Evolutionary conservation across 148 eudicot genomes (phyloP), one percentile per base, ranked within the genome.

Genomic region (Selenicereus undatus): DNA sequence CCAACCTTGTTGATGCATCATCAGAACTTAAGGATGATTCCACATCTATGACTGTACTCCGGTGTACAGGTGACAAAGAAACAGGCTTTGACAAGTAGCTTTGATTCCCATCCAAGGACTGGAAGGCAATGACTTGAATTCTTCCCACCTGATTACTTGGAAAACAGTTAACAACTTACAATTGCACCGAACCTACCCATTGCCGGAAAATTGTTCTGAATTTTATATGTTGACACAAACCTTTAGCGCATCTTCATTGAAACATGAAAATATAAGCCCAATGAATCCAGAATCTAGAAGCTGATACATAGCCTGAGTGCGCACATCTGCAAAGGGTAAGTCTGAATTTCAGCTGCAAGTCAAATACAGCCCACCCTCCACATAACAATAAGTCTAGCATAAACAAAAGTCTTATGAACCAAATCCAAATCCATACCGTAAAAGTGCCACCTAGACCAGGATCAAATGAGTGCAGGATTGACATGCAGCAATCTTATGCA

Each of bases 271-370:
- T 88, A 97, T 97, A 88, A 97, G 91, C 35, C 99, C 99, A 78
- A 97, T 92, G 80, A 97, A 97, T 14, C 99, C 99, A 80, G 98
- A 82, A 89, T 97, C 99, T 80, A 97, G 89, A 82, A 97, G 96
- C 88, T 97, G 99, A 90, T 97, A 97, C 99, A 97, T 94, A 56
- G 96, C 98, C 84, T 97, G 99, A 73, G 99, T 97, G 81, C 98
- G 96, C 84, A 97, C 99, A 89, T 97, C 99, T 97, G 90, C 81
- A 90, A 71, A 82, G 60, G 62, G 65, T 45, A 74, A 65, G 58
- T 58, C 64, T 60, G 68, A 76, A 26, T 64, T 73, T 39, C 65
- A 48, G 58, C 14, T 54, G 14, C 74, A 58, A 76, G 45, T 43
- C 43, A 82, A 42, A 73, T 35, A 74, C 30, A 39, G 20, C 13